Base-by-base conservation (phyloP, 768 basidiomycete genomes). In the Pisolithus microcarpus region DNA sequence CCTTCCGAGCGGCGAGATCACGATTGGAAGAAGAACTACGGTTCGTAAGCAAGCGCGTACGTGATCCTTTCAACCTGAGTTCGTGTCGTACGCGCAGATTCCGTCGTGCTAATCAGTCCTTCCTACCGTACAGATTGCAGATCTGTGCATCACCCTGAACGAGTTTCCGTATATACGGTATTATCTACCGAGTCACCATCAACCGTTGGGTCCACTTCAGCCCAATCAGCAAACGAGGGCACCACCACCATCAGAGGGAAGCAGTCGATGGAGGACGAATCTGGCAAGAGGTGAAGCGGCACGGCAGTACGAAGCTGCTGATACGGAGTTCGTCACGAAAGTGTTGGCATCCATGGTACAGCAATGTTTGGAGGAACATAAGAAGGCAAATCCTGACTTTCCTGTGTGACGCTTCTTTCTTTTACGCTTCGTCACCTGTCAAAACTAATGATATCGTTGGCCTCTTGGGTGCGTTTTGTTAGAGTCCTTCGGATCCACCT, bases 101-200 rank as follows among this genome's bases (percentile, higher is more conserved):
- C n/a, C 2, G 19, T 15, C 26, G 19, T 16, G 43, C 46, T 52
- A 13, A 56, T 50, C 46, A 52, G 13, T 15, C 11, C 5, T 9
- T 30, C n/a, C 42, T 18, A 38, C 3, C 18, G 45, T 39, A 46
- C 60, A 87, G 93, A 85, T 99, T 56, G 67, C 91, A 24, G 96
- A 97, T 59, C 69, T 94, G 4, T 91, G 93, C 66, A 85, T 96
- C 15, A 81, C 90, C 0, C 69, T 98, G 26, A 87, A 91, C 60
- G 96, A 99, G 65, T 90, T 85, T 61, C 96, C 96, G 0, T 86
- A 80, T 64, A 85, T 98, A 57, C 86, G 95, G 30, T 98, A 95
- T 70, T 97, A 96, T 65, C 70, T 88, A 48, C 91, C 95, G 5
- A 71, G 81, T 11, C 79, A 87, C 55, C 91, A 93, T 60, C 74